Base-by-base conservation (phyloP, 345 rosid species). In the Theobroma cacao region DNA sequence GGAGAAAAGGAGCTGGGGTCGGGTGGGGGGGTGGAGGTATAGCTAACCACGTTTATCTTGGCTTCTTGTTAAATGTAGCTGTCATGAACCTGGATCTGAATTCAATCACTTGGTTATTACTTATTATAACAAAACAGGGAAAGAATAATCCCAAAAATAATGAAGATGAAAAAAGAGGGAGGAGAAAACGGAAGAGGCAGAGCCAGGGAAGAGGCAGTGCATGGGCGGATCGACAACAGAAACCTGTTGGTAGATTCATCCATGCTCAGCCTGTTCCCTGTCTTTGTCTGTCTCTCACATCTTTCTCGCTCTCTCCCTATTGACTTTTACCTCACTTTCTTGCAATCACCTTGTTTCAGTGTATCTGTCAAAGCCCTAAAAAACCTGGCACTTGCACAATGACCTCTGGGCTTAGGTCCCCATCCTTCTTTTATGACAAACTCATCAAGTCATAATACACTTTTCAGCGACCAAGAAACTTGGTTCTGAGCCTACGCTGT, bases 131-230 rank as follows among this genome's bases (percentile, higher is more conserved):
- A 72, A 20, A 31, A 52, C 20, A 33, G 28, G 13, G 1, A 70
- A 0, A 20, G 24, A 72, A 34, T 12, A 55, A 56, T 55, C 6
- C 47, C 75, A 9, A 20, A 3, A 4, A 61, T 7, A n/a, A 20
- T n/a, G 0, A 53, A 31, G 60, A 26, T 50, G 38, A 68, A 18
- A 20, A 36, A 56, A 50, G 3, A 56, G 24, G 28, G 30, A 50
- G 64, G 67, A 9, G 48, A 26, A 30, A 50, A 76, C 34, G 40
- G 65, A 55, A 59, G 66, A 80, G 60, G 34, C 72, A 62, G 87
- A 91, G 93, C 97, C 95, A 93, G 95, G 92, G 97, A 93, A 93
- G 98, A 93, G 98, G 96, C 98, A 93, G 98, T 91, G 96, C 98
- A 93, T 80, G 94, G 91, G 86, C 66, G 80, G 91, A 86, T 85